Base-by-base conservation (phyloP, 2,329 filamentous ascomycete species). In the Escovopsis sp. region DNA sequence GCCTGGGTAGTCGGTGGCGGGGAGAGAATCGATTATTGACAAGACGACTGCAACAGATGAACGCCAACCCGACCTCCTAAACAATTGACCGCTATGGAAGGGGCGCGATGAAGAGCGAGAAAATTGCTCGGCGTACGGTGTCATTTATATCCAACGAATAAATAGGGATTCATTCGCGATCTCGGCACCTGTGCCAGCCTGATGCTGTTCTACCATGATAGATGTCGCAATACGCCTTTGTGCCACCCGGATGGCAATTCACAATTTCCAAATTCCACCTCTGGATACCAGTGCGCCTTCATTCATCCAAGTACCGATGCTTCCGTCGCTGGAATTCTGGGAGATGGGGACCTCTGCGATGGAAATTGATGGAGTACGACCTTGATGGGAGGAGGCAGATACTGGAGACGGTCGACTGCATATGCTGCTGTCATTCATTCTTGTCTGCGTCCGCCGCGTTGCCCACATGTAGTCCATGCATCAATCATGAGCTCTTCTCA, bases 11-110 rank as follows among this genome's bases (percentile, higher is more conserved):
- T 31, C 14, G 37, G 20, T 8, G 33, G 27, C 27, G 27, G 33
- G 27, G 35, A 32, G 10, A 11, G 8, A 20, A 42, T 41, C 36
- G 43, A 56, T 60, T 51, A 30, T 11, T 30, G 9, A 30, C 27
- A 30, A 30, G 27, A 5, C 27, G 11, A 5, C n/a, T 27, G 15
- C 12, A 35, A 48, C 51, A 84, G 83, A 88, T 88, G 83, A 88
- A 88, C 79, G 81, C 83, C 66, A 86, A 86, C 76, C 82, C 83
- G 59, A 78, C 76, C 63, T 63, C 77, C 57, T 85, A 83, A 70
- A 49, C 39, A 43, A 38, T 44, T 42, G 41, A 53, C 41, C 41
- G 44, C 46, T 48, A 49, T 48, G 49, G 47, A 51, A 50, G 48
- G 53, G 49, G 47, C 55, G 57, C 55, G 52, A 63, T 51, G 58